A percentile compares a stretch with the other conserved stretches of the same genome.
phyloP scores from a whole-genome alignment of 2,329 filamentous ascomycete species.

The Fusarium solani-melongenae region DNA sequence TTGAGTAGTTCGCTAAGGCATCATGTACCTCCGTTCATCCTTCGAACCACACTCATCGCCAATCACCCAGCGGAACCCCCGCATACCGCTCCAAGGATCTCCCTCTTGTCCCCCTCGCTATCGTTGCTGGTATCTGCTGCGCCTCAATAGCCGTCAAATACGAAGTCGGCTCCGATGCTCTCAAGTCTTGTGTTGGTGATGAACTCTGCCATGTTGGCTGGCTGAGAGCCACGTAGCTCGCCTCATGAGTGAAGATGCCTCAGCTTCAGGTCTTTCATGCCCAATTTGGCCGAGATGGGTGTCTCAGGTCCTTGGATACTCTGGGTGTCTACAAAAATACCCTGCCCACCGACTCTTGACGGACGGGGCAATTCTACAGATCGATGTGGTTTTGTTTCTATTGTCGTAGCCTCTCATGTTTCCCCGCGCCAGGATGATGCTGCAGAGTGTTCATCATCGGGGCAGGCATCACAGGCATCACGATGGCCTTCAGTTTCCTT shows the following conservation, averaged over 20 bases:
- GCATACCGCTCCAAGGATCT: neutral
- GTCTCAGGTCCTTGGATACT: neutral
- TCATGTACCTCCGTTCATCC: neutral
- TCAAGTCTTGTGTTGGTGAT: neutral
- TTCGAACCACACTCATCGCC: neutral
- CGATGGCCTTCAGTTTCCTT: neutral
- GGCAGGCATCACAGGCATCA: neutral
- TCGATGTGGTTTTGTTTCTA: neutral
- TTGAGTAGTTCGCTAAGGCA: neutral
- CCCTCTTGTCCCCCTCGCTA: neutral
- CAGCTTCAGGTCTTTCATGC: constrained; percentile 9
- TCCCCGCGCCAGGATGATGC: constrained; percentile 6
- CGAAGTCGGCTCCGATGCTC: neutral
- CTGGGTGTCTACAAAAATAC: neutral
- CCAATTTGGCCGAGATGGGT: neutral
- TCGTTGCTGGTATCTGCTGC: neutral
- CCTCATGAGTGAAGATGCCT: neutral
- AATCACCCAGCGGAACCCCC: neutral
- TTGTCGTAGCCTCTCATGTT: constrained; percentile 5
- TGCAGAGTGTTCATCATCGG: constrained; percentile 1
- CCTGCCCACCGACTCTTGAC: neutral
- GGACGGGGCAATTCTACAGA: neutral
- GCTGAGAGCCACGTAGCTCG: constrained; percentile 6
- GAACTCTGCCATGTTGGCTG: neutral
- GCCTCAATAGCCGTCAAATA: constrained; percentile 14